phyloP scores from a whole-genome alignment of 257 asterid genomes.

The Cordia subcordata region DNA sequence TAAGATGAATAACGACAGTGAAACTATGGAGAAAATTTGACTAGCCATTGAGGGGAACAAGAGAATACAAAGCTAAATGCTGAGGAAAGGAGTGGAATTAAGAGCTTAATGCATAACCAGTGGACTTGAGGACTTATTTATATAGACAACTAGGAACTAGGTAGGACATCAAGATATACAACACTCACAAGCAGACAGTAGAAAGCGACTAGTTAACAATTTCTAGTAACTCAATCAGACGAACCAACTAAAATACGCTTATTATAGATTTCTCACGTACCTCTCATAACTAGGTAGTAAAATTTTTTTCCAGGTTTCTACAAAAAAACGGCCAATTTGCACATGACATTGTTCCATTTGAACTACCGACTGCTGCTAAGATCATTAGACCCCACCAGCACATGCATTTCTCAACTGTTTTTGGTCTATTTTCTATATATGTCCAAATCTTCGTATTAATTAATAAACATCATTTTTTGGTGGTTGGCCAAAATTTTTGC shows the following conservation, averaged over 20 bases:
- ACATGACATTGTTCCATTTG: conserved; percentile 74
- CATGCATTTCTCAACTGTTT: conserved; percentile 46
- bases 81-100: background rate
- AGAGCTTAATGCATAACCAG: conserved; percentile 5
- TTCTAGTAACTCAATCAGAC: no score
- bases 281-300: conserved; percentile 17
- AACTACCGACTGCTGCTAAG: conserved; percentile 57
- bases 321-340: conserved; percentile 43
- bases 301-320: conserved; percentile 16
- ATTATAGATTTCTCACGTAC: no score
- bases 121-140: conserved; percentile 31
- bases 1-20: conserved; percentile 24
- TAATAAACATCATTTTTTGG: conserved; percentile 7
- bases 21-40: conserved; percentile 18
- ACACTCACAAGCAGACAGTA: conserved; percentile 4
- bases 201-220: conserved; percentile 44
- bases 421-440: conserved; percentile 2
- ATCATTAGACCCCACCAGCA: conserved; percentile 55
- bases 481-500: background rate
- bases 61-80: background rate
- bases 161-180: conserved; percentile 5
- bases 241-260: no score
- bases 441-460: background rate
- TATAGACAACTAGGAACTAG: conserved; percentile 26
- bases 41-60: conserved; percentile 22